A percentile compares a stretch with the other conserved stretches of the same genome.
Evolutionary conservation across 192 early-diverging fungal species (phyloP).

Genomic region (Podila minutissima): DNA sequence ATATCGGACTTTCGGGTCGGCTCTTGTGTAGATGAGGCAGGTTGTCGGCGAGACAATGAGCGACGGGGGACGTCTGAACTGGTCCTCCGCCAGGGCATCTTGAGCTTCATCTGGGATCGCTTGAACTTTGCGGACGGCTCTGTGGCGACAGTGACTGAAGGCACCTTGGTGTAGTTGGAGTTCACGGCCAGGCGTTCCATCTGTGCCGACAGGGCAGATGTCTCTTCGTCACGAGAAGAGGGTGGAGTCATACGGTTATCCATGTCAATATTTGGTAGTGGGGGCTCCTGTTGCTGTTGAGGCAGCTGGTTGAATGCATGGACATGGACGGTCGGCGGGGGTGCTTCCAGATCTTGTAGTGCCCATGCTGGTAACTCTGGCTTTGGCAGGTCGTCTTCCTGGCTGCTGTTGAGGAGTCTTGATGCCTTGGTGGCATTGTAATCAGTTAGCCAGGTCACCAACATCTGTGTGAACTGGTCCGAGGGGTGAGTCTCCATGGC

Average conservation of each 20-base stretch:
- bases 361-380: conserved; percentile 21
- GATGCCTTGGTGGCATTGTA: conserved; percentile 16
- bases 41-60: conserved; percentile 6
- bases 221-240: too few species aligned
- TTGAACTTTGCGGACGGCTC: background rate
- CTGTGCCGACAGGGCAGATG: too few species aligned
- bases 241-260: too few species aligned
- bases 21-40: background rate
- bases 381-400: background rate
- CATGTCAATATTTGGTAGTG: too few species aligned
- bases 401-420: background rate
- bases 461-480: conserved; percentile 7
- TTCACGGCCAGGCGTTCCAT: background rate
- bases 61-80: background rate
- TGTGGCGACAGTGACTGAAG: background rate
- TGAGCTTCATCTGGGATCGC: background rate
- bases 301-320: background rate
- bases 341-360: too few species aligned
- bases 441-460: conserved; percentile 33
- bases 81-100: conserved; percentile 5
- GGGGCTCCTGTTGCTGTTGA: background rate
- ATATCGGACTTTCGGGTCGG: background rate
- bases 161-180: background rate
- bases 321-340: too few species aligned
- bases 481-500: background rate